Base-by-base conservation (phyloP, 129 eudicot genomes). In the Silybum marianum region DNA sequence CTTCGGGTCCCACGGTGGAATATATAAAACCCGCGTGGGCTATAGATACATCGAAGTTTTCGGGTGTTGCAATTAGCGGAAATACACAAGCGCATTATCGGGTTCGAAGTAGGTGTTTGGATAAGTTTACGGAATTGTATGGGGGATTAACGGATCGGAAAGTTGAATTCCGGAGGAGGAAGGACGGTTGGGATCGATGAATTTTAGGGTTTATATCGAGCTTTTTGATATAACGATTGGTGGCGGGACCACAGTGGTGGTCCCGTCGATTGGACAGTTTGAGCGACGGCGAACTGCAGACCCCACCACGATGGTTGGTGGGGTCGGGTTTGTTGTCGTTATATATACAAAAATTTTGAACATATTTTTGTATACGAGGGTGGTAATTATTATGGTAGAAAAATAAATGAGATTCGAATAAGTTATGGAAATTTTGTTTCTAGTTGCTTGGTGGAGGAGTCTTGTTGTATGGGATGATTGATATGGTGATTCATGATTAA, bases 131-230 rank as follows among this genome's bases (percentile, higher is more conserved):
- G 8, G 63, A 63, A 42, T 79, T 92, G 74, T 92, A 92, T 67
- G 98, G 98, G 24, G 90, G 96, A 77, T 76, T 95, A 68, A 34
- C 73, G 19, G 81, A 86, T 32, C 68, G 90, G 73, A 95, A 89
- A 80, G 80, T 86, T 9, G 89, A 88, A 23, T 95, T 95, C 10
- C 51, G 86, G 32, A 54, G 85, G 80, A 86, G 98, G 77, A 82
- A 63, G 67, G 98, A 95, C 48, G 96, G 97, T 13, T 95, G 98
- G 98, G 97, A 95, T 91, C 75, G 83, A 77, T 95, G 89, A 89
- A 89, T 12, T 34, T n/a, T 9, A 38, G 18, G 3, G 62, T 65
- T 65, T 19, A 8, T 21, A 40, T 2, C 9, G 34, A 2, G 12
- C 16, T 16, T 23, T 23, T 73, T 7, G 65, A 7, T 73, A 1